Conservation (phyloP, 768 basidiomycete species). For the Mycena haematopus region DNA sequence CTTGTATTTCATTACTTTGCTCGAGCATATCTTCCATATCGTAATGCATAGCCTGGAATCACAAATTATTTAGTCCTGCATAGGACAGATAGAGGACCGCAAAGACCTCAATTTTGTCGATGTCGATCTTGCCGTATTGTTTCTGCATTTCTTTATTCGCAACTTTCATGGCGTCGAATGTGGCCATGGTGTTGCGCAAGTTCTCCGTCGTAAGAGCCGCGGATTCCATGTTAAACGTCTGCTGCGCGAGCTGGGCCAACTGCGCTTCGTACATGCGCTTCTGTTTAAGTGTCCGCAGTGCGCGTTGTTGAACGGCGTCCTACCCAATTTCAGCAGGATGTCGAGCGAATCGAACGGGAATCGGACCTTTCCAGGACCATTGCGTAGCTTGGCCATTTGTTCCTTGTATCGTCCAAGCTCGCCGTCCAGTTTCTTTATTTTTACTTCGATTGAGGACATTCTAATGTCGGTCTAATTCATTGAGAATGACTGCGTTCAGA, state of each 20-base stretch:
- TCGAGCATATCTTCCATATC: slow-evolving; percentile 99
- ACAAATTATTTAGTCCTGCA: not conserved
- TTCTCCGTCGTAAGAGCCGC: slow-evolving; percentile 97
- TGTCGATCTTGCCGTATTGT: slow-evolving; percentile 96
- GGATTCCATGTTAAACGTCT: slow-evolving; percentile 98
- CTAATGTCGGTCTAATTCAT: slow-evolving; percentile 80
- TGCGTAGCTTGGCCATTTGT: slow-evolving; percentile 92
- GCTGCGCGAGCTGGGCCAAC: slow-evolving; percentile 88
- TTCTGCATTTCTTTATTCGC: slow-evolving; percentile 97
- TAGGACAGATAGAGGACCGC: not conserved
- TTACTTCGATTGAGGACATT: slow-evolving; percentile 90
- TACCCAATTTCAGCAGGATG: slow-evolving; percentile 37
- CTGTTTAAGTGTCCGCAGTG: slow-evolving; percentile 90
- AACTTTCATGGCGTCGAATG: slow-evolving; percentile 92
- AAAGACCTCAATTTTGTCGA: slow-evolving; percentile 96
- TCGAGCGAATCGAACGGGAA: not conserved
- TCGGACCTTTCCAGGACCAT: slow-evolving; percentile 91
- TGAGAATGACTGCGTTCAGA: slow-evolving; percentile 1
- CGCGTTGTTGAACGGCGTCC: slow-evolving; percentile 94
- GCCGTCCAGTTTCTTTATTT: slow-evolving; percentile 94
- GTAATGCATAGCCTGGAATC: slow-evolving; percentile 83
- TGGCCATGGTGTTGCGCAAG: slow-evolving; percentile 97
- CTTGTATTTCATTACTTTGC: slow-evolving; percentile 98
- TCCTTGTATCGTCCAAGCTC: slow-evolving; percentile 93
- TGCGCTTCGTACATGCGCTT: slow-evolving; percentile 96